These are phyloP conservation scores for Hibiscus syriacus DNA, from an alignment of 345 rosid species.

Conservation along the genomic window DNA sequence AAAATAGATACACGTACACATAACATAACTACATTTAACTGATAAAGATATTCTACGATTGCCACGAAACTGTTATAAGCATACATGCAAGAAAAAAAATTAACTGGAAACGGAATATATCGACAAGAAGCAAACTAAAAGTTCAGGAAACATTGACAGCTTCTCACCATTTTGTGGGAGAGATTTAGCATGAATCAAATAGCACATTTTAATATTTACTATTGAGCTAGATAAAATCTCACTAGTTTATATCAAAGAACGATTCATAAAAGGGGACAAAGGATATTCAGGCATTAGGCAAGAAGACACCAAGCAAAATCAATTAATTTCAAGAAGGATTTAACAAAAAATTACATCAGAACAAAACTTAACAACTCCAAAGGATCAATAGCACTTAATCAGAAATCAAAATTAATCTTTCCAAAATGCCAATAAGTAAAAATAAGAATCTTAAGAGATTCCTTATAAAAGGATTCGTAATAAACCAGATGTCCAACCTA, in stretches of 20 bases:
- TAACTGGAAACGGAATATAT: not conserved
- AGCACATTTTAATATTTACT: not conserved
- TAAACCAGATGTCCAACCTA: not conserved
- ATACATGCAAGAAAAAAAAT: not conserved
- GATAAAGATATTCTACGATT: not conserved
- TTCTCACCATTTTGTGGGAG: not conserved
- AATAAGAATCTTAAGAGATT: not conserved
- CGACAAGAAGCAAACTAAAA: not conserved
- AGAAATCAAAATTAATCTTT: not conserved
- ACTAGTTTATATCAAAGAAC: not conserved
- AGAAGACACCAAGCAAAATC: not conserved
- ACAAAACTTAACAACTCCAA: not conserved
- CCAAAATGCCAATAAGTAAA: too few relatives aligned
- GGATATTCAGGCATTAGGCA: not conserved
- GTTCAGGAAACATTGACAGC: not conserved
- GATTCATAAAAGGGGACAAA: not conserved
- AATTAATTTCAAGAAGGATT: not conserved
- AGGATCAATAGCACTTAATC: not conserved
- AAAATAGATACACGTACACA: not conserved
- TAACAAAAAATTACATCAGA: not conserved
- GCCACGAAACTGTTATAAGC: conserved; percentile 4
- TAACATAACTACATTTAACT: not conserved
- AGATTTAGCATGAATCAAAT: not conserved
- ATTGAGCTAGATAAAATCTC: not conserved
- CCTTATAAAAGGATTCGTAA: not conserved